Evolutionary conservation across 805 yeast genomes (phyloP), one percentile per base, ranked within the genome.

Genomic region (Kuraishia capsulata): DNA sequence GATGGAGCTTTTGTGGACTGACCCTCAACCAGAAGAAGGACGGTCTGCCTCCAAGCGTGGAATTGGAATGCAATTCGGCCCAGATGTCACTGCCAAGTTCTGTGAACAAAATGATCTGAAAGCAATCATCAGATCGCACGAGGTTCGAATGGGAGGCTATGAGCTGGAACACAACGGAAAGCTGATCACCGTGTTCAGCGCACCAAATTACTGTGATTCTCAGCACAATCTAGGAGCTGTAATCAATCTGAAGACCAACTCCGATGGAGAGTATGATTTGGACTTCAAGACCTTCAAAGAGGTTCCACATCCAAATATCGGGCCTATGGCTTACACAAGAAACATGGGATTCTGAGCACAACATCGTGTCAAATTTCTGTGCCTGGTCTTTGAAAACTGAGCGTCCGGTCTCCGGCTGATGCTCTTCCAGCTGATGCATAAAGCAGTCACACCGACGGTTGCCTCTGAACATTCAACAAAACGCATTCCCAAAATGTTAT

Each of bases 1-100:
- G 59, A 92, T 90, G 97, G 98, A 92, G 54, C 68, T 92, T 53
- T 66, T 92, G 43, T 92, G 98, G 98, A 86, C 97, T 0, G 98
- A 92, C 59, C 98, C 98, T 1, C 97, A 88, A 58, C 65, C 67
- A 0, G 67, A 63, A 11, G 62, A 73, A 16, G 98, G 97, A 5
- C 72, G 95, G 26, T 76, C 87, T 2, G 86, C 92, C 4, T 83
- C 94, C 18, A 88, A 88, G 60, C 76, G 99, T 57, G 99, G 99
- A 32, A 77, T 90, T 40, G 97, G 97, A 23, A 75, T 86, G 58
- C 96, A 92, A 56, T 92, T 92, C 59, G 99, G 99, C 2, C 96
- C 97, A 8, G 97, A 92, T 55, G 75, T 92, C 43, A 90, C 98
- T 4, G 77, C 76, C 36, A 56, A 71, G 30, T 92, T 90, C 68